A percentile compares a stretch with the other conserved stretches of the same genome.
phyloP scores from a whole-genome alignment of 2,329 filamentous ascomycete genomes.

The Bisporella sp. region DNA sequence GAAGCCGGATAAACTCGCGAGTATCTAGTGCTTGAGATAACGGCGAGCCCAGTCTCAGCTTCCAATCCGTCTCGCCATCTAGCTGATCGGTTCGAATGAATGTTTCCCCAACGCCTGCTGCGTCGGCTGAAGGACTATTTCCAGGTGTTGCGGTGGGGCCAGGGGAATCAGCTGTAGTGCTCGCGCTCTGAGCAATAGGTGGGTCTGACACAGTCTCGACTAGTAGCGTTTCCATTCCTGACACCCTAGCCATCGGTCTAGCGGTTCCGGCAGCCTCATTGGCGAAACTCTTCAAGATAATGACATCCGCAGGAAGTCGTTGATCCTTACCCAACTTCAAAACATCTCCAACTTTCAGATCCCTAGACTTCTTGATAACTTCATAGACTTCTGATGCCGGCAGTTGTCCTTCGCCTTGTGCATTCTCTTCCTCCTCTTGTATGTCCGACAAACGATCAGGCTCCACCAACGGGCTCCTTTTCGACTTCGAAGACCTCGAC shows the following conservation, averaged over 20 bases:
- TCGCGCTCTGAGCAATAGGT: constrained; percentile 17
- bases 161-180: constrained; percentile 14
- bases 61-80: constrained; percentile 98
- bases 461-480: constrained; percentile 26
- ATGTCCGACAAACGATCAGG: constrained; percentile 54
- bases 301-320: constrained; percentile 86
- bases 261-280: constrained; percentile 39
- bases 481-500: constrained; percentile 42
- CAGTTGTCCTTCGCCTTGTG: constrained; percentile 36
- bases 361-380: constrained; percentile 72
- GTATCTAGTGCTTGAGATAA: constrained; percentile 73
- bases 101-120: constrained; percentile 59
- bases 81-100: constrained; percentile 97
- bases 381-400: constrained; percentile 53
- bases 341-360: constrained; percentile 92
- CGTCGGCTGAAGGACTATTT: constrained; percentile 23
- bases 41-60: constrained; percentile 79
- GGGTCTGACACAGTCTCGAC: constrained; percentile 25
- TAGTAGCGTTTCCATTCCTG: constrained; percentile 16
- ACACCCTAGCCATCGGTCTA: constrained; percentile 3
- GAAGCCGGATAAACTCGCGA: constrained; percentile 62
- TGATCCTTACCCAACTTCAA: constrained; percentile 88
- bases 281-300: constrained; percentile 78
- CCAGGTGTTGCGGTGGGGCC: constrained; percentile 19
- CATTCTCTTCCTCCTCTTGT: constrained; percentile 58